Evolutionary conservation across 2,329 filamentous ascomycete species (phyloP), one percentile per base, ranked within the genome.

Genomic region (Berkeleyomyces rouxiae): DNA sequence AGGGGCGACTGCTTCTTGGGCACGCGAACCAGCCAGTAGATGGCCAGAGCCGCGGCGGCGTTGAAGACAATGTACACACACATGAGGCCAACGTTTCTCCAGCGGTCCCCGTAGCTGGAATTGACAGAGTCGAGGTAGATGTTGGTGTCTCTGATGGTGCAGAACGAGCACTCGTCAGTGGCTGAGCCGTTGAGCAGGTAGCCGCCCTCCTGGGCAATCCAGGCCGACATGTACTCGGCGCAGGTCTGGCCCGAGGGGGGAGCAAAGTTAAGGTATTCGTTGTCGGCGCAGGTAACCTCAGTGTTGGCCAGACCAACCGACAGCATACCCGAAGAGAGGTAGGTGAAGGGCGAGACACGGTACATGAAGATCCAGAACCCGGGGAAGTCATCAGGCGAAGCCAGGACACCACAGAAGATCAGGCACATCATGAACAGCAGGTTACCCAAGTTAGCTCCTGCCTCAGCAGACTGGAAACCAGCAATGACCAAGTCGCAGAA

Each of bases 291-390:
- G 0, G 71, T 67, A 40, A 92, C 83, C 0, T 73, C 58, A 0
- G 82, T 82, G 68, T 86, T 84, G 47, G 87, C 86, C 4, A 95
- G 75, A 2, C 82, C 88, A 0, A 81, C 81, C 0, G 85, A 79
- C 0, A 92, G 72, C 75, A 95, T 83, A 31, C 84, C 87, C 7
- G 80, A 79, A 36, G 92, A 82, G 13, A 93, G 75, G 71, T 95
- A 96, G 0, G 87, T 91, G 68, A 96, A 87, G 0, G 90, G 90
- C 0, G 85, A 90, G 58, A 90, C 74, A 57, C 86, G 82, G 73
- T 92, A 92, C 84, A 90, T 88, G 77, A 90, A 90, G 68, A 86
- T 84, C 87, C 88, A 92, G 78, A 91, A 90, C 4, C 81, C 75
- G 0, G 88, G 87, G 42, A 92, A 79, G 1, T 74, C 72, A 2